phyloP scores from a whole-genome alignment of 2,329 filamentous ascomycete genomes.

The Magnaporthiopsis rhizophila region DNA sequence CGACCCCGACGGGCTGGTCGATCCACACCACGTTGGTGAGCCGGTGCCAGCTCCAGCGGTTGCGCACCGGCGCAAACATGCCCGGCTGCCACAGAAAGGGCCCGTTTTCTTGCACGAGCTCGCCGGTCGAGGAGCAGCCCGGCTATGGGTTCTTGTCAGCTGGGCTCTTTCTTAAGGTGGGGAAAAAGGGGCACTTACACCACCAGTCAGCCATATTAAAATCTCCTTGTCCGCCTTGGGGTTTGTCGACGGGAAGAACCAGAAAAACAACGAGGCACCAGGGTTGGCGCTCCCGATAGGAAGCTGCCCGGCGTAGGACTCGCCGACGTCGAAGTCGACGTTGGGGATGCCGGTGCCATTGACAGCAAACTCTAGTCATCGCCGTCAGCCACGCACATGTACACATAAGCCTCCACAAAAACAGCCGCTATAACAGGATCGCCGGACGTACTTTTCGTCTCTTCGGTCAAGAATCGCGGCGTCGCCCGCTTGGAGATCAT shows the following conservation, averaged over 20 bases:
- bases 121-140: slow-evolving; percentile 51
- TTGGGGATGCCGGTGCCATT: slow-evolving; percentile 58
- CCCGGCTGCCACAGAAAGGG: slow-evolving; percentile 62
- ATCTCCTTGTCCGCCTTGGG: slow-evolving; percentile 44
- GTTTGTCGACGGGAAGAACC: slow-evolving; percentile 54
- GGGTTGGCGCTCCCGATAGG: slow-evolving; percentile 39
- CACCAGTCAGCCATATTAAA: slow-evolving; percentile 38
- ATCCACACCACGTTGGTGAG: slow-evolving; percentile 70
- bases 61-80: slow-evolving; percentile 52
- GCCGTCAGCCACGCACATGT: too few species aligned
- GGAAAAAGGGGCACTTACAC: too few species aligned
- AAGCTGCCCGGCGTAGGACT: slow-evolving; percentile 20
- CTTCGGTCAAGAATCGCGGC: too few species aligned
- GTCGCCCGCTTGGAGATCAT: too few species aligned
- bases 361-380: slow-evolving; percentile 39
- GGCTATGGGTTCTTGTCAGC: slow-evolving; percentile 22
- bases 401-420: too few species aligned
- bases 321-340: slow-evolving; percentile 53
- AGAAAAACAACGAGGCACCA: slow-evolving; percentile 50
- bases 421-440: too few species aligned
- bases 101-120: slow-evolving; percentile 66
- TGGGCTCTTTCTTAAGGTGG: too few species aligned
- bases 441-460: too few species aligned
- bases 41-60: slow-evolving; percentile 63
- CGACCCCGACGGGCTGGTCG: slow-evolving; percentile 56